Evolutionary conservation across 495 filamentous ascomycete genomes (phyloP).

Genomic region (Penicillium coffeae): DNA sequence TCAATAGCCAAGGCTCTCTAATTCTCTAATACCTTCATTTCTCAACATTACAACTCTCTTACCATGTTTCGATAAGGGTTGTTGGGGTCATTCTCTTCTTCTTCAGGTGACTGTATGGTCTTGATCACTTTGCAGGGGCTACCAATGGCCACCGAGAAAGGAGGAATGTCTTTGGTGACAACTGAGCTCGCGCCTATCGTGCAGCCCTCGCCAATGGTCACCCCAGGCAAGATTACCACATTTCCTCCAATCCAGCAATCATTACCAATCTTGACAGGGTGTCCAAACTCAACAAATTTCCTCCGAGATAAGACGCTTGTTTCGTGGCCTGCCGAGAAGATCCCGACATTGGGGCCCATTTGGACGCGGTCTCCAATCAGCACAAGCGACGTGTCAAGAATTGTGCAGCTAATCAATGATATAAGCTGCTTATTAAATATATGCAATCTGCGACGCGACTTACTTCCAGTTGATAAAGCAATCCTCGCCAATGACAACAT

Average conservation of each 20-base stretch:
- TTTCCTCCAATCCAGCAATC: constrained; percentile 82
- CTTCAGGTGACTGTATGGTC: constrained; percentile 16
- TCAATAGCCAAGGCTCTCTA: neutral
- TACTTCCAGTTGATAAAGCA: constrained; percentile 55
- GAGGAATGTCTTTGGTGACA: constrained; percentile 42
- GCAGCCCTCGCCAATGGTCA: constrained; percentile 50
- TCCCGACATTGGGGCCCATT: constrained; percentile 64
- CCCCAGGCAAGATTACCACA: constrained; percentile 63
- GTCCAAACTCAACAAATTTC: constrained; percentile 64
- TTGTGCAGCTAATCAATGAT: constrained; percentile 7
- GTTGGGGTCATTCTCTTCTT: constrained; percentile 16
- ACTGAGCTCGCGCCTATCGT: constrained; percentile 41
- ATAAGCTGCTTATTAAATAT: neutral
- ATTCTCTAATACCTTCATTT: neutral
- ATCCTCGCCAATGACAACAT: constrained; percentile 45
- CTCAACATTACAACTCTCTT: neutral
- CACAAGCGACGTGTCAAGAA: constrained; percentile 67
- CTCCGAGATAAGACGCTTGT: constrained; percentile 61
- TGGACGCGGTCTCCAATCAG: constrained; percentile 69
- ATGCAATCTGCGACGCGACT: constrained; percentile 2
- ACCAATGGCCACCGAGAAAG: constrained; percentile 36
- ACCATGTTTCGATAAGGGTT: constrained; percentile 15
- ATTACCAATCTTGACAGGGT: constrained; percentile 65
- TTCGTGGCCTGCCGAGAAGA: constrained; percentile 66
- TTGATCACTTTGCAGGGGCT: constrained; percentile 21